Evolutionary conservation across 2,329 filamentous ascomycete genomes (phyloP), one percentile per base, ranked within the genome.

Genomic region (Fusarium transvaalense): DNA sequence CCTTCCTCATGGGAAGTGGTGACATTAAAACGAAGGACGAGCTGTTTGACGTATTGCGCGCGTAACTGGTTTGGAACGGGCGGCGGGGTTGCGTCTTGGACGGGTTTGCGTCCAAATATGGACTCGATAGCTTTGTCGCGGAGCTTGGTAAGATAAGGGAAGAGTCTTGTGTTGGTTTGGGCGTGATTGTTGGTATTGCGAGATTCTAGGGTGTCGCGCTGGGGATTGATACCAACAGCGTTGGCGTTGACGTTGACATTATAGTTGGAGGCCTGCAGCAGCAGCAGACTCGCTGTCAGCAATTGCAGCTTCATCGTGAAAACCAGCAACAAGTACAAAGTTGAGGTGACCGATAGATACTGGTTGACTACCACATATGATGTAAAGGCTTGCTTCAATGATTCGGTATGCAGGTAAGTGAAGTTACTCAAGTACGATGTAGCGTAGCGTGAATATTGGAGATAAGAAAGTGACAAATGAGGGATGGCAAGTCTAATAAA

Each of bases 1-100:
- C 82, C 79, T 61, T 92, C 90, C 75, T 97, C 92, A 21, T 89
- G 85, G 5, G 84, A 79, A 27, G 86, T 89, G 64, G 86, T 89
- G 56, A 97, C 82, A 74, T 91, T 93, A 84, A 98, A 97, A 38
- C 96, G 90, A 66, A 98, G 82, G 17, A 99, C 93, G n/a, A 97
- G 85, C 78, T 97, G 90, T 66, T 91, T 88, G 65, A 89, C 88
- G 77, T 97, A 97, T 67, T 82, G 81, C 29, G 76, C 80, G 29
- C 81, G 77, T 29, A 82, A 67, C 46, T 73, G 77, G 60, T 70
- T 76, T 66, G 73, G 69, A 52, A 74, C 64, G 56, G 74, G 34
- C 31, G 71, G 65, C n/a, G 62, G 58, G 31, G 64, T 50, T 65
- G 70, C 56, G 41, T 72, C 63, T 53, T 78, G 78, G 32, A 74